phyloP scores from a whole-genome alignment of 2,329 filamentous ascomycete genomes.

The Colletotrichum ledebouriae region DNA sequence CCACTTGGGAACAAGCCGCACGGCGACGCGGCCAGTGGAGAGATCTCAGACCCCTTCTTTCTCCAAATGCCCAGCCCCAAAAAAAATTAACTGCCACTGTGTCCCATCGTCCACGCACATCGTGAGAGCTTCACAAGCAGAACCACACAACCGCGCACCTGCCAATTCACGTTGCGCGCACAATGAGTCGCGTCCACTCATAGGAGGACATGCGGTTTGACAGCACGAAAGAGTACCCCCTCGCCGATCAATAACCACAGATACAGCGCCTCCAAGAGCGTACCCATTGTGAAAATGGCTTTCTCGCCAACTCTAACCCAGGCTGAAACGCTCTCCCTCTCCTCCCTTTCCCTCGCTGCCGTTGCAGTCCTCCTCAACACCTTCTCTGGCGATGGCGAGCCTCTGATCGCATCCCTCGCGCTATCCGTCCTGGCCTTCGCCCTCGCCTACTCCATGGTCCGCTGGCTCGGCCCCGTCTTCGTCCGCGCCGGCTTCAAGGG shows the following conservation, averaged over 20 bases:
- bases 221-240: background rate
- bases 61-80: slow-evolving; percentile 13
- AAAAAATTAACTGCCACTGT: slow-evolving; percentile 33
- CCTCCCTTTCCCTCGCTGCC: slow-evolving; percentile 77
- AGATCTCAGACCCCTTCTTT: slow-evolving; percentile 13
- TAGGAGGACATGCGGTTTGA: background rate
- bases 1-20: too few relatives aligned
- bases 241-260: background rate
- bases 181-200: slow-evolving; percentile 13
- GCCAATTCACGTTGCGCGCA: slow-evolving; percentile 16
- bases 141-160: slow-evolving; percentile 1
- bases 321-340: slow-evolving; percentile 66
- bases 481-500: slow-evolving; percentile 90
- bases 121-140: slow-evolving; percentile 8
- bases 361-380: slow-evolving; percentile 83
- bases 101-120: slow-evolving; percentile 31
- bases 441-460: slow-evolving; percentile 85
- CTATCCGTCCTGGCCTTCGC: slow-evolving; percentile 89
- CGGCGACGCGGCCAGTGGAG: too few relatives aligned
- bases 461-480: slow-evolving; percentile 93
- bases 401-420: slow-evolving; percentile 87
- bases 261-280: background rate
- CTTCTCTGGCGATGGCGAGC: slow-evolving; percentile 87
- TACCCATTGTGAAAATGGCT: slow-evolving; percentile 45
- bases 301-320: slow-evolving; percentile 60